Base-by-base conservation (phyloP, 2,329 filamentous ascomycete species). In the Fusarium proliferatum region DNA sequence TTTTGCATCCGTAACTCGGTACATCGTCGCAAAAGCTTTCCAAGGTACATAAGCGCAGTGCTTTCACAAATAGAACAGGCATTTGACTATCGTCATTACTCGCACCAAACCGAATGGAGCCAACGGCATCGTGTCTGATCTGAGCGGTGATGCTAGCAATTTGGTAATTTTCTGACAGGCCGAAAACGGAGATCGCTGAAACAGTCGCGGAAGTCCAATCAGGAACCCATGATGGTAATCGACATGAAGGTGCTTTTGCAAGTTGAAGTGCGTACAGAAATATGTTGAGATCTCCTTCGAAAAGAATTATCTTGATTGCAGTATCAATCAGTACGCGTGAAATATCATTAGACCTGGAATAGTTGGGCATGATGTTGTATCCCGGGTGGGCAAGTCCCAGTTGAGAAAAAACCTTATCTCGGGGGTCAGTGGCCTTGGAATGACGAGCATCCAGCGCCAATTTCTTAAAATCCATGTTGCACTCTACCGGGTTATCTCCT, bases 1-100 rank as follows among this genome's bases (percentile, higher is more conserved):
- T 13, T 16, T 30, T 48, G 4, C 13, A 13, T 16, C 13, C 13
- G 15, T 10, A 48, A 15, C 4, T n/a, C 6, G 13, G 19, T 7
- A 16, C 2, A 4, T 7, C 28, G 2, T 7, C 2, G 13, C 8
- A 19, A 7, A 30, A 12, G 2, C 4, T n/a, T 9, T 34, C 6
- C 6, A 52, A 7, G 4, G 13, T 21, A 15, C 12, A 9, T 0
- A 52, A 23, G 2, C n/a, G 16, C 6, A 52, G 30, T 36, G 16
- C 30, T 23, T 13, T 17, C 17, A 36, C 30, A 10, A 26, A 4
- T 26, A 36, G 4, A 26, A 52, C 30, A 34, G n/a, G 13, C 11
- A 9, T 34, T 17, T 36, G n/a, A 3, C 30, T 12, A 7, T 12
- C 16, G 3, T 36, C 30, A 34, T 3, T 3, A 2, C 48, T 52